Base-by-base conservation (phyloP, 495 filamentous ascomycete species). In the Achaetomiella virescens region DNA sequence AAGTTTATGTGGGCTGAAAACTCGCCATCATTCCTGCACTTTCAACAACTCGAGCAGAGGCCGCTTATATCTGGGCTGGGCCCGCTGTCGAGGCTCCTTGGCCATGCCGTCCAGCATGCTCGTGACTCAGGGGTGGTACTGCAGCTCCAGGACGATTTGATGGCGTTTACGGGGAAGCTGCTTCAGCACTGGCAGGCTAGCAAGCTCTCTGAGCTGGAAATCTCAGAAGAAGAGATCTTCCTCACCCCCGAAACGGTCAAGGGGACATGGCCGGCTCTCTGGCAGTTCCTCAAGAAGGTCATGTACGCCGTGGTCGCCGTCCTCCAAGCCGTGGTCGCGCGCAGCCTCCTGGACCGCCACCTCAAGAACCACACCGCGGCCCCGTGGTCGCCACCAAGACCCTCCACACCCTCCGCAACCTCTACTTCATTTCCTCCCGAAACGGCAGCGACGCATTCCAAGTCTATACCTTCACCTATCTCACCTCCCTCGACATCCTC, bases 401-500 rank as follows among this genome's bases (percentile, higher is more conserved):
- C 7, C 83, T 98, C 25, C 82, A 87, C 46, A 84, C 81, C 15
- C 84, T 98, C 35, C 83, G 89, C 40, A 87, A 90, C 62, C 71
- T 97, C 20, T 90, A 90, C 65, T 98, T 97, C 63, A 82, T 97
- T 52, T 89, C 91, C 1, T 87, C 87, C 15, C 83, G 89, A 18
- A 75, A 88, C 20, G 88, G 89, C 11, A 79, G 83, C 25, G 81
- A 83, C 59, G 76, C 83, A 0, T 82, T 82, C 54, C 92, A 91
- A 53, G 85, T 91, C 60, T 88, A 92, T 62, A 84, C 78, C 6
- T 98, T 96, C 66, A 89, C 90, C 40, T 88, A 87, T 59, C 79
- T 96, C 29, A 81, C 89, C 11, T 87, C 92, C n/a, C 84, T 97
- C 53, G 93, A 98, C 64, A 88, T 90, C 38, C 77, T 98, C 5